Base-by-base conservation (phyloP, 2,329 filamentous ascomycete genomes). In the Alternaria brassicae region DNA sequence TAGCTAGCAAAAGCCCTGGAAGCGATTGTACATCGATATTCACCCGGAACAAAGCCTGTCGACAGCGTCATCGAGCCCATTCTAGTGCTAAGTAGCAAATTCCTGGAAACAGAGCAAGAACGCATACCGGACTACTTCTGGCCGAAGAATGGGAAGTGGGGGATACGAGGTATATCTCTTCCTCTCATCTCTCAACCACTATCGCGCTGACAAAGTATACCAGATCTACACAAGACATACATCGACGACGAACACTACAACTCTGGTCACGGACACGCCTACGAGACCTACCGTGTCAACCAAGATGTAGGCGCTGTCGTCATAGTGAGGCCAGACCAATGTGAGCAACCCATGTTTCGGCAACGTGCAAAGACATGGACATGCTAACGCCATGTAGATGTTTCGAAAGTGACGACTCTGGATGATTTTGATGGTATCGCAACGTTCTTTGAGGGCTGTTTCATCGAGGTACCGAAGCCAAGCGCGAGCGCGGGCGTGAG, bases 211-310 rank as follows among this genome's bases (percentile, higher is more conserved):
- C 40, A 6, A 4, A 4, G 3, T 13, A 2, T 15, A 17, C 3
- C 42, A 86, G 87, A 85, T 69, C 70, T 88, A 0, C 83, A 86
- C 64, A 89, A 89, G 60, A 80, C 84, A 1, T 89, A 83, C 67
- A 78, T 93, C 47, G 86, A 89, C 58, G 78, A 84, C 23, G 77
- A 87, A 3, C 78, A 77, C 28, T 89, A 85, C 68, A 83, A 86
- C 56, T 79, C 80, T 2, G 84, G 84, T 1, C 84, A 87, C 56
- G 86, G 86, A 0, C 80, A 85, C 42, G 84, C 83, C 1, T 89
- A 89, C 63, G 78, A 85, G 48, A 77, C 77, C 8, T 86, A 87
- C 40, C 85, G 85, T 0, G 77, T 89, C 12, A 79, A 83, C 54
- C 23, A 53, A 0, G 45, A 39, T 1, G 48, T 62, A 0, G 75